A percentile compares a stretch with the other conserved stretches of the same genome.
Conservation (phyloP, 1,284 basidiomycete genomes). For the Moniliella sp. region DNA sequence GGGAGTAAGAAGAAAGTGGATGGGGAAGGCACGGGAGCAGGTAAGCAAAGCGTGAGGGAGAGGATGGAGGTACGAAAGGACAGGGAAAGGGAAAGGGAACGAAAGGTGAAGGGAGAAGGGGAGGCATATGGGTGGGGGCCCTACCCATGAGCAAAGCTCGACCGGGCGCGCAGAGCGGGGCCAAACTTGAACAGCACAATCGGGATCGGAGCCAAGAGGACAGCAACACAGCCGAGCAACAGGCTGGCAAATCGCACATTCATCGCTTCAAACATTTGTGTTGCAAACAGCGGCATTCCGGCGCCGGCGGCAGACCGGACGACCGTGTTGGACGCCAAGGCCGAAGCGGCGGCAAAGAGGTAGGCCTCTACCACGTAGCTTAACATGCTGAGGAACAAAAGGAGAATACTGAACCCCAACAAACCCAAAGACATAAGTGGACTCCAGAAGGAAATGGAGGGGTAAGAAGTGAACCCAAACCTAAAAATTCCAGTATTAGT, state of each 20-base stretch:
- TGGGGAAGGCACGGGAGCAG: too few species aligned
- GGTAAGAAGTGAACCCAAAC: constrained; percentile 20
- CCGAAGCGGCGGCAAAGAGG: constrained; percentile 38
- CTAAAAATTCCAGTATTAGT: too few species aligned
- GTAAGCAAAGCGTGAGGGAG: too few species aligned
- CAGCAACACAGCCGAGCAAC: constrained; percentile 50
- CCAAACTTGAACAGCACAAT: constrained; percentile 31
- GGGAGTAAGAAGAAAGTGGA: too few species aligned
- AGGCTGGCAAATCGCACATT: constrained; percentile 55
- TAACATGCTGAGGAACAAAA: constrained; percentile 42
- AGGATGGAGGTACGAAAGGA: too few species aligned
- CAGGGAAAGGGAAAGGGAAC: too few species aligned
- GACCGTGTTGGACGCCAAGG: constrained; percentile 48
- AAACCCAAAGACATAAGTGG: constrained; percentile 38
- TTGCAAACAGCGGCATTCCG: constrained; percentile 38
- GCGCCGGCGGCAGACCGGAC: constrained; percentile 47
- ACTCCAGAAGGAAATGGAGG: constrained; percentile 35
- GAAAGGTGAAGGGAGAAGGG: too few species aligned
- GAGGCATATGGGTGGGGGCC: too few species aligned
- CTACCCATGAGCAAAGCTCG: too few species aligned
- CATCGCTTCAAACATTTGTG: constrained; percentile 40
- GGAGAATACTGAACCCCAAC: constrained; percentile 36
- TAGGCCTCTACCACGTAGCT: constrained; percentile 36
- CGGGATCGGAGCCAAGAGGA: constrained; percentile 51
- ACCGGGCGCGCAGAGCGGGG: too few species aligned